A percentile compares a stretch with the other conserved stretches of the same genome.
phyloP scores from a whole-genome alignment of 768 basidiomycete genomes.

The Mycena haematopus region DNA sequence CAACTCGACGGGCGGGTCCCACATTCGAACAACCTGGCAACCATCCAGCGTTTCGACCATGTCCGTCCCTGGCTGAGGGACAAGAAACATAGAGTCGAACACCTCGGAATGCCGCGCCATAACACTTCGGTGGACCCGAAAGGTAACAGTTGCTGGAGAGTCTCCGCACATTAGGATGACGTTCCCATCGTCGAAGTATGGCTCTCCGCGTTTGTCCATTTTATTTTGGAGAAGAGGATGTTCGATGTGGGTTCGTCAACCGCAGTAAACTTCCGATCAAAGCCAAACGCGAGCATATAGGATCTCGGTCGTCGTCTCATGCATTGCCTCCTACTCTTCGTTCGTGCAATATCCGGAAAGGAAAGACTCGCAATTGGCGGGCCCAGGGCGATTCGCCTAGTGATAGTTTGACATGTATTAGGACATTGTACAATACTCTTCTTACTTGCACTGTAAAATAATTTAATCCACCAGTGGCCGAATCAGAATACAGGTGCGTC shows the following conservation, averaged over 20 bases:
- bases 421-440: background rate
- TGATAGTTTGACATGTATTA: conserved; percentile 18
- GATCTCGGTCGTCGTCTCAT: background rate
- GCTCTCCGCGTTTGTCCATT: too few species aligned
- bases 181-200: background rate
- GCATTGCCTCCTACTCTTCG: conserved; percentile 8
- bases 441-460: conserved; percentile 3
- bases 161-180: background rate
- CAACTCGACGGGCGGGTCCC: conserved; percentile 57
- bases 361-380: conserved; percentile 11
- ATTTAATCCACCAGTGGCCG: background rate
- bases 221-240: too few species aligned
- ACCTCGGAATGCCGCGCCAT: conserved; percentile 59
- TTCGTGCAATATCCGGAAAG: conserved; percentile 21
- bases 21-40: conserved; percentile 59
- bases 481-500: conserved; percentile 55
- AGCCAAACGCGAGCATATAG: too few species aligned
- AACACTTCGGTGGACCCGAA: conserved; percentile 54
- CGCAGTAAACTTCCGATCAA: too few species aligned
- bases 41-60: conserved; percentile 46
- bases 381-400: background rate
- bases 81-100: conserved; percentile 60
- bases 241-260: too few species aligned
- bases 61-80: conserved; percentile 47
- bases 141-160: conserved; percentile 43